Percentiles rank a stretch among this genome's conserved stretches.
phyloP scores from a whole-genome alignment of 495 filamentous ascomycete genomes.

The Bacidia gigantensis region DNA sequence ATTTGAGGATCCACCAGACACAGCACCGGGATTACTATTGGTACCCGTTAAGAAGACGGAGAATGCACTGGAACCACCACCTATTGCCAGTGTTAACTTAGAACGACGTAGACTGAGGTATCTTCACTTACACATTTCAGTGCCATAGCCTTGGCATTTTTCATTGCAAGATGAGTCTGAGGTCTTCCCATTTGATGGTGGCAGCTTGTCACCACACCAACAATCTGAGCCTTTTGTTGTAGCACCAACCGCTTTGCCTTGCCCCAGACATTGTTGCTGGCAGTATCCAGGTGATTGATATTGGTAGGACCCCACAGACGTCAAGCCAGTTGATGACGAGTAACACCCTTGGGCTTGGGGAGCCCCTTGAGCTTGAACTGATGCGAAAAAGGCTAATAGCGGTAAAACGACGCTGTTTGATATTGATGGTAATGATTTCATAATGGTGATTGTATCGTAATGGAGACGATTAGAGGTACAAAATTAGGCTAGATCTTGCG shows the following conservation, averaged over 20 bases:
- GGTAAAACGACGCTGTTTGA: constrained; percentile 2
- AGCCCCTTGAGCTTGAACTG: constrained; percentile 22
- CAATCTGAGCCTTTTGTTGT: constrained; percentile 31
- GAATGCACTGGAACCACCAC: constrained; percentile 31
- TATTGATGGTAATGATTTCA: constrained; percentile 1
- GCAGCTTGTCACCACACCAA: constrained; percentile 33
- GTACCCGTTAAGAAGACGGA: constrained; percentile 34
- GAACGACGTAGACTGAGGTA: neutral
- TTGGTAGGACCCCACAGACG: constrained; percentile 27
- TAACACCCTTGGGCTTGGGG: constrained; percentile 27
- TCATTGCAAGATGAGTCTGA: constrained; percentile 26
- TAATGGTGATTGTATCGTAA: neutral
- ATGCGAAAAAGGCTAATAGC: constrained; percentile 13
- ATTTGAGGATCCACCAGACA: constrained; percentile 5
- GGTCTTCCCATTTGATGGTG: constrained; percentile 27
- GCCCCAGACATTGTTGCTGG: constrained; percentile 24
- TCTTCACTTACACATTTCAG: constrained; percentile 33
- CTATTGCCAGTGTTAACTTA: constrained; percentile 18
- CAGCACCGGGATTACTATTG: constrained; percentile 19
- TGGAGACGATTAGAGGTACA: neutral
- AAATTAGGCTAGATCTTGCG: neutral
- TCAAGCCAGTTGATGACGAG: constrained; percentile 19
- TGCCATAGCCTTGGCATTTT: constrained; percentile 30
- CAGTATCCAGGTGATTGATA: constrained; percentile 40
- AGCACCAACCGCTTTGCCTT: constrained; percentile 29